phyloP scores from a whole-genome alignment of 1,139 yeast genomes.

The Yamadazyma epiphylla region DNA sequence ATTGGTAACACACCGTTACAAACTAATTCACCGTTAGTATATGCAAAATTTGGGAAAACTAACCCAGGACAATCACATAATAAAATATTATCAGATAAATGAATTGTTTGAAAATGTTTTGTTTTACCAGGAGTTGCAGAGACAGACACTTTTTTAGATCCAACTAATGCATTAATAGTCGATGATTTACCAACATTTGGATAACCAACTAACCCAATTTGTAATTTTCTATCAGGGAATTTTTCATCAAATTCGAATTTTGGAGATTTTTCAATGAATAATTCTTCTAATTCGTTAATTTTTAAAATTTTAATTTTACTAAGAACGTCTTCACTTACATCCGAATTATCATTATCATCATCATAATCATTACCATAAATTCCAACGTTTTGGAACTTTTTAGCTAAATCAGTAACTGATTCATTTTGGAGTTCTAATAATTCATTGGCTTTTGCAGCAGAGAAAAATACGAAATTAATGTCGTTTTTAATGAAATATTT shows the following conservation, averaged over 20 bases:
- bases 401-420: slow-evolving; percentile 8
- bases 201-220: slow-evolving; percentile 95
- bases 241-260: slow-evolving; percentile 52
- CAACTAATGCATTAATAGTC: slow-evolving; percentile 91
- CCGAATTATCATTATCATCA: slow-evolving; percentile 3
- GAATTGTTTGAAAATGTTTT: slow-evolving; percentile 96
- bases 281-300: slow-evolving; percentile 78
- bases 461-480: slow-evolving; percentile 88
- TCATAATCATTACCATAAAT: slow-evolving; percentile 8
- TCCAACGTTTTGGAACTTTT: slow-evolving; percentile 14
- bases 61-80: slow-evolving; percentile 99
- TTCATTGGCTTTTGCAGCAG: slow-evolving; percentile 83
- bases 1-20: slow-evolving; percentile 98
- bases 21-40: slow-evolving; percentile 93
- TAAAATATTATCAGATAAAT: slow-evolving; percentile 74
- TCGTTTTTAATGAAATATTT: slow-evolving; percentile 62
- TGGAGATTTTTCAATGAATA: slow-evolving; percentile 82
- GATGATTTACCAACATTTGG: slow-evolving; percentile 97
- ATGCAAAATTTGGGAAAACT: slow-evolving; percentile 97
- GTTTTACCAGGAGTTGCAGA: slow-evolving; percentile 99
- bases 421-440: slow-evolving; percentile 56
- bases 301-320: slow-evolving; percentile 68
- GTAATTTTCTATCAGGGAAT: slow-evolving; percentile 61
- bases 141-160: slow-evolving; percentile 94
- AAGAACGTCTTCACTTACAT: slow-evolving; percentile 16